phyloP scores from a whole-genome alignment of 352 stramenopile species.

The Phytophthora idaei region DNA sequence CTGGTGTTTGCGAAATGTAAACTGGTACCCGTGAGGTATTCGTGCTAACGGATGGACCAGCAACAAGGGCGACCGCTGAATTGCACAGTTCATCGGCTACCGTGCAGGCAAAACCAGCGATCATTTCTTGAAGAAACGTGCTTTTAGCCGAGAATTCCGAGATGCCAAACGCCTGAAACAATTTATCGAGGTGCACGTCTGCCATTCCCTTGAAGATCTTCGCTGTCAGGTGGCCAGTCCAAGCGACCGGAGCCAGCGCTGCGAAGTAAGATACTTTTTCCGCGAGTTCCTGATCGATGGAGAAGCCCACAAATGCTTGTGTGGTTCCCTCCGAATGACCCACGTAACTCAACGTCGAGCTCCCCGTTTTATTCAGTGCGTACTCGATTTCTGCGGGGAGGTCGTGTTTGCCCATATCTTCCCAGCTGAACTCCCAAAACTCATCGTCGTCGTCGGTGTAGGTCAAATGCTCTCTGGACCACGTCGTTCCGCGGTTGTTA shows the following conservation, averaged over 20 bases:
- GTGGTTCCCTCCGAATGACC: constrained; percentile 58
- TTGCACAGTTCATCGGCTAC: constrained; percentile 43
- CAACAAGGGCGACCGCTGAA: constrained; percentile 41
- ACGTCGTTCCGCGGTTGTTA: constrained; percentile 66
- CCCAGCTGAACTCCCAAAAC: constrained; percentile 63
- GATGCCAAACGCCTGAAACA: constrained; percentile 42
- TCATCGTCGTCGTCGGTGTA: constrained; percentile 40
- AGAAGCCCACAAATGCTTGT: constrained; percentile 59
- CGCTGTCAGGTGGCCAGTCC: constrained; percentile 38
- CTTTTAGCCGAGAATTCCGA: constrained; percentile 42
- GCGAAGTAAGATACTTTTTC: constrained; percentile 59
- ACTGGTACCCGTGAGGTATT: constrained; percentile 53
- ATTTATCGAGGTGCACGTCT: constrained; percentile 39
- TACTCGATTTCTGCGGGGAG: constrained; percentile 58
- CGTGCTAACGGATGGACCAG: constrained; percentile 45
- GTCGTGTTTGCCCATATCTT: constrained; percentile 61
- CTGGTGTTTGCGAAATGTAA: constrained; percentile 58
- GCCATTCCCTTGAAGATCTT: constrained; percentile 43
- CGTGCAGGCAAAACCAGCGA: constrained; percentile 40
- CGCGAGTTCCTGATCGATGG: constrained; percentile 47
- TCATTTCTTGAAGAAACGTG: constrained; percentile 37
- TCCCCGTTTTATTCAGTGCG: constrained; percentile 34
- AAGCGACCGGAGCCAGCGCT: constrained; percentile 49
- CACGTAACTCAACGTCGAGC: constrained; percentile 45
- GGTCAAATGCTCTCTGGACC: constrained; percentile 52